phyloP scores from a whole-genome alignment of 495 filamentous ascomycete genomes.

The Podospora sp. region DNA sequence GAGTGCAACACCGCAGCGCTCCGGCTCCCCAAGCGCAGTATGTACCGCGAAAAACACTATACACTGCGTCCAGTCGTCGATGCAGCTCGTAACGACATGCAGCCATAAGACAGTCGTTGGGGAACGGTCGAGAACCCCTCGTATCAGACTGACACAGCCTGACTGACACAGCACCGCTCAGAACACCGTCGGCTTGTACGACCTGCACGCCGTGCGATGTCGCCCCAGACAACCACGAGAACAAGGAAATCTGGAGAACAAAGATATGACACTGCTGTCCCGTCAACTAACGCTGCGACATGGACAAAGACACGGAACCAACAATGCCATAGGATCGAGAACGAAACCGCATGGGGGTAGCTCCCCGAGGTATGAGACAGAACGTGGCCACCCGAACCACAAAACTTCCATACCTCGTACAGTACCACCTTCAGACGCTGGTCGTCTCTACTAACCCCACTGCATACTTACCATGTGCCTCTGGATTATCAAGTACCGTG shows the following conservation, averaged over 20 bases:
- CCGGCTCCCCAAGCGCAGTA: not conserved
- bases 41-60: not conserved
- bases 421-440: not conserved
- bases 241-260: too few relatives aligned
- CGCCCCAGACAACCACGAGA: not conserved
- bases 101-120: not conserved
- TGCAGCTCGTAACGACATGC: not conserved
- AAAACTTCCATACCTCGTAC: not conserved
- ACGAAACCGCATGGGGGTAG: too few relatives aligned
- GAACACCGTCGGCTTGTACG: not conserved
- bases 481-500: not conserved
- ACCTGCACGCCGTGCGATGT: not conserved
- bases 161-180: not conserved
- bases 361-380: not conserved
- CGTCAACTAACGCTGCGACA: too few relatives aligned
- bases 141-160: not conserved
- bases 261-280: too few relatives aligned
- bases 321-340: too few relatives aligned
- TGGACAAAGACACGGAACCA: too few relatives aligned
- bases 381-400: not conserved
- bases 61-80: not conserved
- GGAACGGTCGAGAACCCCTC: not conserved
- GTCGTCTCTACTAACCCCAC: not conserved
- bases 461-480: not conserved
- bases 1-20: not conserved